These are phyloP conservation scores for Xerophyta viscosa DNA, from an alignment of 106 monocot species.

Conservation along the genomic window DNA sequence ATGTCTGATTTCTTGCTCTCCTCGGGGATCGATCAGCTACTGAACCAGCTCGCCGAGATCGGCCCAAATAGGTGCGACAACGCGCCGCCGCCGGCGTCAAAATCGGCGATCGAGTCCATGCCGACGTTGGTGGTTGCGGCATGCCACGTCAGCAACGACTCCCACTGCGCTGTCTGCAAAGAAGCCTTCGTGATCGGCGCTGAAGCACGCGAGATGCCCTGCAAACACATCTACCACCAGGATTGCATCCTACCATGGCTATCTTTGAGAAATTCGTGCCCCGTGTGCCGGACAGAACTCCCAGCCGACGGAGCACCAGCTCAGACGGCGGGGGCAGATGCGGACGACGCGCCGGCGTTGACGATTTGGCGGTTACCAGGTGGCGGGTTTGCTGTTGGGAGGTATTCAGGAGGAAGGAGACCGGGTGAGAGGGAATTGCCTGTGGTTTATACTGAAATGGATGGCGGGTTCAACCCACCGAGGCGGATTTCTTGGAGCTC, in stretches of 20 bases:
- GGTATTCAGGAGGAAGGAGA: slow-evolving; percentile 31
- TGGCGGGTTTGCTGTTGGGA: slow-evolving; percentile 57
- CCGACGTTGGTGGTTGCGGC: slow-evolving; percentile 15
- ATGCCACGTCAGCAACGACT: not conserved
- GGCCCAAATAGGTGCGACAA: slow-evolving; percentile 3
- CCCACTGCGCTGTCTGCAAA: slow-evolving; percentile 34
- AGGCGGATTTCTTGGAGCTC: slow-evolving; percentile 44
- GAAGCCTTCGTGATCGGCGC: slow-evolving; percentile 24
- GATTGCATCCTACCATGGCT: slow-evolving; percentile 37
- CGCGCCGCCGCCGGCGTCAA: slow-evolving; percentile 17
- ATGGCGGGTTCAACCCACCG: slow-evolving; percentile 35
- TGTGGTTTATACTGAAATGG: slow-evolving; percentile 58
- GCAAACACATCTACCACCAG: slow-evolving; percentile 31
- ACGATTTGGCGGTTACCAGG: slow-evolving; percentile 69
- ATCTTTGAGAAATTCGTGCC: slow-evolving; percentile 22
- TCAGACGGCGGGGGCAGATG: not conserved
- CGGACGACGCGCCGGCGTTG: slow-evolving; percentile 39
- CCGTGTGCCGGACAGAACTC: slow-evolving; percentile 20
- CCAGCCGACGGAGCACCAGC: slow-evolving; percentile 4
- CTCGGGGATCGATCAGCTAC: slow-evolving; percentile 19
- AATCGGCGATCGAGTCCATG: slow-evolving; percentile 21
- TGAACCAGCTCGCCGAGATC: slow-evolving; percentile 19
- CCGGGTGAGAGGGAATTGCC: slow-evolving; percentile 38
- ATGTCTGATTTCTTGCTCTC: slow-evolving; percentile 24
- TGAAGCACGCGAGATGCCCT: slow-evolving; percentile 32